A percentile compares a stretch with the other conserved stretches of the same genome.
phyloP scores from a whole-genome alignment of 1,284 basidiomycete genomes.

The Ustilago lituana region DNA sequence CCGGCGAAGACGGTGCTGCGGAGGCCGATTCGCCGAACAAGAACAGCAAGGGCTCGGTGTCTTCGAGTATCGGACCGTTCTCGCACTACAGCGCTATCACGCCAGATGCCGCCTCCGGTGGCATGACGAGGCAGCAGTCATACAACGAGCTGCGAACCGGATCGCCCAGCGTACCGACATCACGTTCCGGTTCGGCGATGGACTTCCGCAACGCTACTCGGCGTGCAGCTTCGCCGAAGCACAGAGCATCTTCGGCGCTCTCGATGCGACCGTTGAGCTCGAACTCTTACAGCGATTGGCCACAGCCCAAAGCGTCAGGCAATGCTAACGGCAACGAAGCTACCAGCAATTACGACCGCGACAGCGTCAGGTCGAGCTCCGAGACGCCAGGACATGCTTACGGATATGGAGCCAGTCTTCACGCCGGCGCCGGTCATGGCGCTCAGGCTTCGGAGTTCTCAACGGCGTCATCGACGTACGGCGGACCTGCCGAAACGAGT shows the following conservation, averaged over 20 bases:
- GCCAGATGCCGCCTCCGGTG: conserved; percentile 71
- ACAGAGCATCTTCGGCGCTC: conserved; percentile 48
- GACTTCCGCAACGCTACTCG: conserved; percentile 43
- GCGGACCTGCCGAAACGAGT: conserved; percentile 34
- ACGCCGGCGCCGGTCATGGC: conserved; percentile 9
- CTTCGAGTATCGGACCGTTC: conserved; percentile 77
- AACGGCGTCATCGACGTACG: conserved; percentile 31
- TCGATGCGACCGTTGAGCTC: conserved; percentile 42
- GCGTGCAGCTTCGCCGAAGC: conserved; percentile 46
- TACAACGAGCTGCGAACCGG: conserved; percentile 49
- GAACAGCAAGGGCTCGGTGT: conserved; percentile 52
- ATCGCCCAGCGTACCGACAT: conserved; percentile 40
- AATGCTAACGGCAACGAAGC: conserved; percentile 22
- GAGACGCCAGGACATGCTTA: conserved; percentile 18
- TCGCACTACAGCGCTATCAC: conserved; percentile 94
- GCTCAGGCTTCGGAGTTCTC: conserved; percentile 29
- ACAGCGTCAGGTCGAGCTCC: conserved; percentile 29
- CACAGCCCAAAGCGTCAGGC: conserved; percentile 17
- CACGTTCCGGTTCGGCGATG: conserved; percentile 52
- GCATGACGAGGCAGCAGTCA: conserved; percentile 65
- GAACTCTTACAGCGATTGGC: conserved; percentile 49
- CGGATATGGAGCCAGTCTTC: conserved; percentile 13
- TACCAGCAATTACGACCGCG: conserved; percentile 31
- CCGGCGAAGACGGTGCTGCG: conserved; percentile 70
- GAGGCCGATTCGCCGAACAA: conserved; percentile 68